These are phyloP conservation scores for Gracilaria domingensis DNA, from an alignment of 23 red algal genomes.

Conservation along the genomic window DNA sequence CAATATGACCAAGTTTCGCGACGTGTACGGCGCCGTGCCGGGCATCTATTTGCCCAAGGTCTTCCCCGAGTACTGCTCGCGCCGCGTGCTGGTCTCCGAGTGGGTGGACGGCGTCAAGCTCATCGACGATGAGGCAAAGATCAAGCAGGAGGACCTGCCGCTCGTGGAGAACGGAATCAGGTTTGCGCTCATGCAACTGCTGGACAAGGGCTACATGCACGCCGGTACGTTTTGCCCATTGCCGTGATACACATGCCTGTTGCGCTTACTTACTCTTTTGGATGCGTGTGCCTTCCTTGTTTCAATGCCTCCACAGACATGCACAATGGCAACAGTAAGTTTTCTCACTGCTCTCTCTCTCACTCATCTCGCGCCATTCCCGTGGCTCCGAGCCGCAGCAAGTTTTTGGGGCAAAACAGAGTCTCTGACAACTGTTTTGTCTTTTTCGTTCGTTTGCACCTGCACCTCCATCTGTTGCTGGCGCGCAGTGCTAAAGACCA, in stretches of 20 bases:
- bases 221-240: slow-evolving; percentile 41
- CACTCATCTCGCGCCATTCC: too few species aligned
- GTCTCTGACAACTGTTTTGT: neutral
- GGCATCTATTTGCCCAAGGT: slow-evolving; percentile 84
- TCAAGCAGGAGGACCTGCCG: slow-evolving; percentile 72
- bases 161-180: slow-evolving; percentile 86
- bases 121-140: slow-evolving; percentile 71
- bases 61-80: slow-evolving; percentile 79
- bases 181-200: slow-evolving; percentile 83
- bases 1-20: slow-evolving; percentile 88
- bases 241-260: too few species aligned
- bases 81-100: slow-evolving; percentile 88
- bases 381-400: too few species aligned
- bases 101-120: slow-evolving; percentile 87
- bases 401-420: too few species aligned
- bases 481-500: slow-evolving; percentile 52
- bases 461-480: neutral
- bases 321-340: slow-evolving; percentile 78
- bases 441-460: too few species aligned
- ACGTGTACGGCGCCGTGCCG: slow-evolving; percentile 61
- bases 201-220: slow-evolving; percentile 91
- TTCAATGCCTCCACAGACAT: slow-evolving; percentile 28
- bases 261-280: too few species aligned
- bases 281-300: neutral
- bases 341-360: too few species aligned